Base-by-base conservation (phyloP, 179 eudicot genomes). In the Patellifolia procumbens region DNA sequence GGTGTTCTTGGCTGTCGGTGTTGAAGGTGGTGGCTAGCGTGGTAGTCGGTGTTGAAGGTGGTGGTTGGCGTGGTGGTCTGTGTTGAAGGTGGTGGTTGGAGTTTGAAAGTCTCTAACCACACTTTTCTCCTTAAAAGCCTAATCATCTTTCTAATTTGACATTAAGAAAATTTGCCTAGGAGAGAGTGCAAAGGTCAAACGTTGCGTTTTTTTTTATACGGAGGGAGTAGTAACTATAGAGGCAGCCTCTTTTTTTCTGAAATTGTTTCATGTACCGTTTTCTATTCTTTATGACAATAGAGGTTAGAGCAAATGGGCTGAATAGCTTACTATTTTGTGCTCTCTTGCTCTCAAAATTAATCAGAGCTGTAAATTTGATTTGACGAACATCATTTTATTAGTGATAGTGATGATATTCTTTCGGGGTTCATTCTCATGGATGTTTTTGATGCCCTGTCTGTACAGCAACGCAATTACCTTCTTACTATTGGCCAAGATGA, bases 401-500 rank as follows among this genome's bases (percentile, higher is more conserved):
- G 24, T 42, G 20, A 24, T 48, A 26, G 1, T 68, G 58, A 29
- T 69, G 52, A 28, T 7, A 17, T 19, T 2, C 10, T 63, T 31
- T 63, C 65, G 28, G 10, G 60, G 16, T 39, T 22, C 22, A 61
- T 74, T 55, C 37, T 74, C 39, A 76, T 76, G 28, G 72, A 35
- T 81, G 49, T 51, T 60, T 59, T 48, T n/a, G n/a, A 46, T 39
- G 71, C 52, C 22, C 31, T 46, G 66, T 52, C 17, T 69, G 31
- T 81, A 68, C 88, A 92, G 97, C 97, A 94, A 94, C 88, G 95
- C 45, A 94, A 93, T 79, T 89, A 83, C 81, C 87, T 94, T 74
- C 89, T 92, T 63, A 91, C 98, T 19, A 90, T 94, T 61, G 98
- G 98, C 52, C 91, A 92, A 84, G 98, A 94, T 85, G 97, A 94